Evolutionary conservation across 345 rosid genomes (phyloP), one percentile per base, ranked within the genome.

Genomic region (Atalantia buxifolia): DNA sequence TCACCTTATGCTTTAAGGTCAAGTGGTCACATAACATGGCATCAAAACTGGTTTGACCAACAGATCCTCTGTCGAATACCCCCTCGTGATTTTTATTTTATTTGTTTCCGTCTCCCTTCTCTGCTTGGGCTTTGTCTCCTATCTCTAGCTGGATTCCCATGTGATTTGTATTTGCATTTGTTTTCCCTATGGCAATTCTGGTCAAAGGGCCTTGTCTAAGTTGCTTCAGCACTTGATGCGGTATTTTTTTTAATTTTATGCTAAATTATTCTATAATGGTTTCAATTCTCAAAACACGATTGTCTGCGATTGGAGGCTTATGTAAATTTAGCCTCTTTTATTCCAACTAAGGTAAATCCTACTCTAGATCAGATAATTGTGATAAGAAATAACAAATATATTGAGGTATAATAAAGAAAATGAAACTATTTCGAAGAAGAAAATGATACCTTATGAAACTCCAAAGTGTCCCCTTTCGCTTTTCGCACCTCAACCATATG

Each of bases 401-500:
- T 66, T 3, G n/a, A 7, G 25, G 16, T 45, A 9, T 8, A n/a
- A 13, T 6, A 30, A 7, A 27, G 33, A 22, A 69, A 64, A 66
- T 30, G 14, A 33, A 55, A 71, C 24, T 38, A 75, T 27, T 63
- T 42, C 71, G n/a, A 21, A 57, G 28, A 22, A n/a, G 0, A 2
- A 48, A 60, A 33, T 45, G 10, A 40, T 87, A 93, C 97, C 97
- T 90, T 93, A 57, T 92, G 95, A 75, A 94, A 96, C 80, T 96
- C 99, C 67, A 96, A 83, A 19, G 99, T 96, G 81, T 96, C 98
- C n/a, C 99, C 99, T 82, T 92, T 93, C 2, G 98, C 91, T 82
- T 96, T 96, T 16, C 97, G 90, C 50, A 96, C 88, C 84, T 96
- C 97, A 40, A 96, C 97, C 98, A 94, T 90, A 82, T 96, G 97